Evolutionary conservation across 2,329 filamentous ascomycete species (phyloP).

Genomic region (Aspergillus eucalypticola): DNA sequence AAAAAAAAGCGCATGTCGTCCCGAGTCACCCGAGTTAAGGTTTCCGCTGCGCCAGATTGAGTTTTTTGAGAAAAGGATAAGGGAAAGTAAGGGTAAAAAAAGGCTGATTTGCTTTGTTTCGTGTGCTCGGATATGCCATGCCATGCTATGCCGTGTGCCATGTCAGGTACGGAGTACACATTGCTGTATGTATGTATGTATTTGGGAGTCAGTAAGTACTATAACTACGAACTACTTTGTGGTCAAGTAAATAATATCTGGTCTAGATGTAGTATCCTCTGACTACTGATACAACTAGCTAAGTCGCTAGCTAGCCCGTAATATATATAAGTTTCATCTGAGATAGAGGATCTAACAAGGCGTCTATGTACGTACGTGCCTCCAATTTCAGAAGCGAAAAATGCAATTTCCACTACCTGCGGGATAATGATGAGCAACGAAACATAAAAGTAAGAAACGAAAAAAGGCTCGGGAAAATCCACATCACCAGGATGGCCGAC

Average conservation of each 20-base stretch:
- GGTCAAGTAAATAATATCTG: not conserved
- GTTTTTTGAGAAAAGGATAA: not conserved
- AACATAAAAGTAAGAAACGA: not conserved
- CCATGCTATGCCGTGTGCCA: not conserved
- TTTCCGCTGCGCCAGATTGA: conserved; percentile 5
- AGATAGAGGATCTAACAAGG: no score
- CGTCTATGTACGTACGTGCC: no score
- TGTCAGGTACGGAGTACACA: not conserved
- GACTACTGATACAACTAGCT: no score
- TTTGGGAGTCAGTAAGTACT: no score
- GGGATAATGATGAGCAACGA: not conserved
- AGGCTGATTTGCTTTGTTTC: not conserved
- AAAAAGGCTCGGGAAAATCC: not conserved
- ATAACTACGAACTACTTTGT: no score
- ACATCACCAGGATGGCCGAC: conserved; percentile 8
- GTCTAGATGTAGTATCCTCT: not conserved
- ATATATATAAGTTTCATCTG: no score
- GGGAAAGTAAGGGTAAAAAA: not conserved
- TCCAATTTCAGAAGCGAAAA: no score
- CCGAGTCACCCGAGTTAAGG: conserved; percentile 9
- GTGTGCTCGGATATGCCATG: not conserved
- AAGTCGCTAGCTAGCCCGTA: no score
- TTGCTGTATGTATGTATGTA: not conserved
- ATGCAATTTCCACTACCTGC: not conserved
- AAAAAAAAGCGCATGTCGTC: no score